These are phyloP conservation scores for Mycena rebaudengoi DNA, from an alignment of 768 basidiomycete species.

Conservation along the genomic window DNA sequence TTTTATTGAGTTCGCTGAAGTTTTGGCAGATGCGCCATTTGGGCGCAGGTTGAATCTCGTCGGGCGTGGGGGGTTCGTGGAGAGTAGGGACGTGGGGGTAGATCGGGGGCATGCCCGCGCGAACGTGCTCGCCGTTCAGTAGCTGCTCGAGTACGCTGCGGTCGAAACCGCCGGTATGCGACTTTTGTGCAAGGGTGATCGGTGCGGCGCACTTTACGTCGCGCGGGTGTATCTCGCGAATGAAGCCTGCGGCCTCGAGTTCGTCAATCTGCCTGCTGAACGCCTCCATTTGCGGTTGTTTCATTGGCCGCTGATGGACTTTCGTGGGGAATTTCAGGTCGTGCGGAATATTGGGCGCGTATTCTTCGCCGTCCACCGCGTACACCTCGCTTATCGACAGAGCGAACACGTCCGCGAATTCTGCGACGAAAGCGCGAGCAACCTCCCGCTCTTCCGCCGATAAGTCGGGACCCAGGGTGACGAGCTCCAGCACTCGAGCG, in stretches of 20 bases:
- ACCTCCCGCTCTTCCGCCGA: too few species aligned
- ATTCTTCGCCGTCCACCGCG: conserved; percentile 25
- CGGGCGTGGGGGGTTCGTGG: too few species aligned
- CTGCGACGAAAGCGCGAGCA: too few species aligned
- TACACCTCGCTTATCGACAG: too few species aligned
- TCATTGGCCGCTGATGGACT: conserved; percentile 38
- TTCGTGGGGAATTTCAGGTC: conserved; percentile 32
- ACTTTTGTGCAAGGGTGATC: conserved; percentile 47
- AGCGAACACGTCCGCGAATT: too few species aligned
- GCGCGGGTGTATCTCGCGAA: conserved; percentile 33
- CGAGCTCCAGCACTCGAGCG: too few species aligned
- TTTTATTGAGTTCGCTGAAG: conserved; percentile 43
- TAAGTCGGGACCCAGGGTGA: too few species aligned
- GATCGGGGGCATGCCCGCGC: conserved; percentile 32
- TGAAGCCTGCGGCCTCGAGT: conserved; percentile 43
- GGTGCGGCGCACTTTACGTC: conserved; percentile 43
- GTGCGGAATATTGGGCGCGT: conserved; percentile 41
- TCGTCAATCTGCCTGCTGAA: conserved; percentile 41
- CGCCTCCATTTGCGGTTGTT: conserved; percentile 38
- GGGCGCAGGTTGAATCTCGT: too few species aligned
- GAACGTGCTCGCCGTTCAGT: conserved; percentile 27
- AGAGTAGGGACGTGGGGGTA: neutral
- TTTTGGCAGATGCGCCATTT: conserved; percentile 51
- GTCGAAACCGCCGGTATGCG: conserved; percentile 30
- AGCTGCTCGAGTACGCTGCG: conserved; percentile 42